These are phyloP conservation scores for Claviceps arundinis DNA, from an alignment of 2,329 filamentous ascomycete genomes.

Conservation along the genomic window DNA sequence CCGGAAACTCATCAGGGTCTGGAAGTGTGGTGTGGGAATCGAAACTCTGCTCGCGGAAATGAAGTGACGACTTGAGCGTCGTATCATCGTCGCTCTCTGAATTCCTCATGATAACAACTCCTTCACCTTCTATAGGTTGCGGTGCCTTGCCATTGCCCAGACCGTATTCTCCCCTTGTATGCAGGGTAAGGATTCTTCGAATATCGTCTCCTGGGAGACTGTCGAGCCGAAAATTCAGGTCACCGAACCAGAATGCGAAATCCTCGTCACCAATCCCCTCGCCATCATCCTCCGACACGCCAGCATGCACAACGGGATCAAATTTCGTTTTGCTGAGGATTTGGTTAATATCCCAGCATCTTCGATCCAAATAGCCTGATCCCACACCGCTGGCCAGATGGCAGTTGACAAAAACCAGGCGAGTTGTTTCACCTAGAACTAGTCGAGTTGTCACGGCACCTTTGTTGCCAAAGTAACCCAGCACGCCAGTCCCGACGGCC, in stretches of 20 bases:
- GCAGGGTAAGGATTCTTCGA: constrained; percentile 66
- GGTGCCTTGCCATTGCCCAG: constrained; percentile 28
- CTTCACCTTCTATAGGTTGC: constrained; percentile 29
- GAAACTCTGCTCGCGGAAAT: constrained; percentile 22
- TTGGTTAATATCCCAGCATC: constrained; percentile 82
- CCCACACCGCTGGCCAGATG: constrained; percentile 84
- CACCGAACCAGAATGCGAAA: constrained; percentile 91
- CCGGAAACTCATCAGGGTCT: constrained; percentile 51
- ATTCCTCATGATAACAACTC: constrained; percentile 33
- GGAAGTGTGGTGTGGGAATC: constrained; percentile 33
- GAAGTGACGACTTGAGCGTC: constrained; percentile 22
- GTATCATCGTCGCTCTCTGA: constrained; percentile 34
- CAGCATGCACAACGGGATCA: constrained; percentile 52
- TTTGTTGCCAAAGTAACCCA: constrained; percentile 95
- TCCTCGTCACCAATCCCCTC: constrained; percentile 78
- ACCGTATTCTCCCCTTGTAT: constrained; percentile 67
- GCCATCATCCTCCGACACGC: constrained; percentile 50
- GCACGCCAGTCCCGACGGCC: constrained; percentile 74
- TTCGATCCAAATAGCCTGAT: constrained; percentile 60
- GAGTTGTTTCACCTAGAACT: constrained; percentile 78
- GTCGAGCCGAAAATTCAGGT: constrained; percentile 87
- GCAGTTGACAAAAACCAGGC: constrained; percentile 79
- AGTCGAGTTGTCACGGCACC: constrained; percentile 74
- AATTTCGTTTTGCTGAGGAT: constrained; percentile 68
- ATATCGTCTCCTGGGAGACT: constrained; percentile 85